phyloP scores from a whole-genome alignment of 73 alveolate species.

The Breviolum minutum region DNA sequence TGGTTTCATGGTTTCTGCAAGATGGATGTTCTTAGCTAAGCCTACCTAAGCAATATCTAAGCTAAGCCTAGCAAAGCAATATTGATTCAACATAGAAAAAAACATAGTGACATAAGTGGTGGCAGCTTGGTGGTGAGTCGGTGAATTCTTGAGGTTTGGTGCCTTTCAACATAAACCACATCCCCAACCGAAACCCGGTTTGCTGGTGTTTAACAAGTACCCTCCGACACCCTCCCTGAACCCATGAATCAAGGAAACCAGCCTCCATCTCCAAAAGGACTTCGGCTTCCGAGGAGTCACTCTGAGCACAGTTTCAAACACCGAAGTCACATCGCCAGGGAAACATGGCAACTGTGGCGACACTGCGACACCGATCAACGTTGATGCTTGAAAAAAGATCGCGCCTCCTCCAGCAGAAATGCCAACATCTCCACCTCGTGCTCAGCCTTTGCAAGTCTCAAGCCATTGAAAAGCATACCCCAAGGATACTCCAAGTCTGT shows the following conservation, averaged over 20 bases:
- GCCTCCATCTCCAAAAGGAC: slow-evolving; percentile 89
- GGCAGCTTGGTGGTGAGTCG: no score
- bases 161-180: not conserved
- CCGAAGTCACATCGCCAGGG: not conserved
- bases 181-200: not conserved
- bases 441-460: slow-evolving; percentile 38
- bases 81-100: no score
- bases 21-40: no score
- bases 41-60: no score
- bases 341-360: not conserved
- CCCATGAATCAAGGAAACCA: not conserved
- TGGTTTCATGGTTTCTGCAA: no score
- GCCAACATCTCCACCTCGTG: slow-evolving; percentile 88
- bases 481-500: not conserved
- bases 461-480: not conserved
- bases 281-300: slow-evolving; percentile 88
- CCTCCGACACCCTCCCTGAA: not conserved
- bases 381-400: not conserved
- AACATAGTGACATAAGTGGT: no score
- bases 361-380: not conserved
- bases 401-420: slow-evolving; percentile 67
- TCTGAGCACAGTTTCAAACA: not conserved
- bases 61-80: no score
- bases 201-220: no score
- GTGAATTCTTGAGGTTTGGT: no score